Conservation (phyloP, 2,329 filamentous ascomycete genomes). For the Cladosporium oxysporum region DNA sequence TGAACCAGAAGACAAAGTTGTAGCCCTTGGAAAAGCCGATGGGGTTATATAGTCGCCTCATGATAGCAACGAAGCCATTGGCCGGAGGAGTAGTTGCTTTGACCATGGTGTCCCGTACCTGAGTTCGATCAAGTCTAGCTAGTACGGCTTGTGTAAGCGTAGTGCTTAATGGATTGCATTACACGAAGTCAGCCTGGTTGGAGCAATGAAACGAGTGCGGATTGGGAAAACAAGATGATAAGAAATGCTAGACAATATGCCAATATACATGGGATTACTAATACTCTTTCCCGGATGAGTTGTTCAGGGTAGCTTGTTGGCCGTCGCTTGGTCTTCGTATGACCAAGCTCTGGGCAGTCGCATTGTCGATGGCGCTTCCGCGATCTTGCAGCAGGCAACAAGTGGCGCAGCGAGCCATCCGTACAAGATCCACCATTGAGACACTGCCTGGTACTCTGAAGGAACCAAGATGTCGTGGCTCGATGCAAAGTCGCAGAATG, state of each 20-base stretch:
- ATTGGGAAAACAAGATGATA: not conserved
- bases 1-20: conserved; percentile 55
- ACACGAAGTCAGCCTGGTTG: not conserved
- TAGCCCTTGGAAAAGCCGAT: conserved; percentile 59
- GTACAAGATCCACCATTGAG: not conserved
- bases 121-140: not conserved
- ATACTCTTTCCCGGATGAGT: not conserved
- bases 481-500: conserved; percentile 10
- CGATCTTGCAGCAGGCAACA: not conserved
- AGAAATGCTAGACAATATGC: not conserved
- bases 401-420: not conserved
- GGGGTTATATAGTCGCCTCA: conserved; percentile 44
- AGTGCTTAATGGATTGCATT: not conserved
- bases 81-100: conserved; percentile 11
- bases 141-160: not conserved
- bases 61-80: conserved; percentile 22
- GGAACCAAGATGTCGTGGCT: not conserved
- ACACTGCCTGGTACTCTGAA: not conserved
- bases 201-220: not conserved
- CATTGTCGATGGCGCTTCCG: not conserved
- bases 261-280: not conserved
- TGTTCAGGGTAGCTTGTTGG: not conserved
- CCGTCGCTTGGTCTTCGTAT: not conserved
- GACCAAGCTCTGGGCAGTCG: not conserved
- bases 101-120: conserved; percentile 14